Base-by-base conservation (phyloP, 768 basidiomycete genomes). In the Mycena capillaripes region DNA sequence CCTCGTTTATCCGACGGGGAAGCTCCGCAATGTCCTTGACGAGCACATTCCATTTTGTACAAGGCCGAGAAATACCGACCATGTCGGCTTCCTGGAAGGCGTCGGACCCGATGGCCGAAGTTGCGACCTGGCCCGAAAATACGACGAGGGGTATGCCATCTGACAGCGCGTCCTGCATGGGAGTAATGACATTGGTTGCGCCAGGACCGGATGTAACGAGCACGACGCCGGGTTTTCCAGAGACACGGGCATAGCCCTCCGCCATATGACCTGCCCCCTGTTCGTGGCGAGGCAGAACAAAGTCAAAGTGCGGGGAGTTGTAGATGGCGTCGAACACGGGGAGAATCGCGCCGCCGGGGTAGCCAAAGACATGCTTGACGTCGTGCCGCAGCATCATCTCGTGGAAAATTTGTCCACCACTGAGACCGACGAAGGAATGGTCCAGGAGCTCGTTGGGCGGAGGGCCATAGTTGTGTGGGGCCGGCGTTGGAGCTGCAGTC, bases 1-100 rank as follows among this genome's bases (percentile, higher is more conserved):
- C 98, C 82, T 99, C 98, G 80, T 98, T 99, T 80, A 99, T 97
- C 69, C 98, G 89, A 50, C 97, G 87, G 17, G 98, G 98, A 3
- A 99, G 88, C 82, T 99, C 98, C 16, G 94, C 82, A 70, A 99
- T 95, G 79, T 97, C 97, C 83, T 98, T 99, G 61, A 99, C 95
- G 97, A 99, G 97, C 71, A 99, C 97, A 80, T 99, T 99, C 98
- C 98, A 99, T 82, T 99, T 99, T 29, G 98, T 99, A 85, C 98
- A 99, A 77, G 93, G 92, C 60, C 97, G 89, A 34, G 97, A 98
- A 82, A 99, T 99, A 58, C 98, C 98, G 66, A 99, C 88, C 59
- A 99, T 84, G 81, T 99, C 98, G 46, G 98, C 98, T 84, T 99
- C 98, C 81, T 99, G 98, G 90, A 99, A 99, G 1, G 96, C 95